These are phyloP conservation scores for Leishmania martiniquensis DNA, from an alignment of 208 protist genomes.

Conservation along the genomic window DNA sequence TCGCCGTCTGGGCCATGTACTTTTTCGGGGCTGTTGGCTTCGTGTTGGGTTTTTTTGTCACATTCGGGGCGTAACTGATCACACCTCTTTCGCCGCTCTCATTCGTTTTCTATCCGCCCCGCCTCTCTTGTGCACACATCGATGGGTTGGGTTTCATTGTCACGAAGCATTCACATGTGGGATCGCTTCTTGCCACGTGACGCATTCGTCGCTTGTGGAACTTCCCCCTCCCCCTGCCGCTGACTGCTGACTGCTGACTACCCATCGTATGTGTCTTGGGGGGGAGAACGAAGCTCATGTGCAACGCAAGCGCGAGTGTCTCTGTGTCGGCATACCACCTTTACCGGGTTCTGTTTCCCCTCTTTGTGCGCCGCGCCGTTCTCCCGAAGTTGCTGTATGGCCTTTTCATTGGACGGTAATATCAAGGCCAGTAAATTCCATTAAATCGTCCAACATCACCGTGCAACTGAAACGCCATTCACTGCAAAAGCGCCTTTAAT, in stretches of 20 bases:
- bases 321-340: background rate
- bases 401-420: background rate
- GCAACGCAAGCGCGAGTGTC: background rate
- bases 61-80: conserved; percentile 5
- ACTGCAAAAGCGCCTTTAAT: background rate
- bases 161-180: no score
- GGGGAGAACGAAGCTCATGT: no score
- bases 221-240: no score
- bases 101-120: background rate
- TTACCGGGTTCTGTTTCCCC: background rate
- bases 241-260: no score
- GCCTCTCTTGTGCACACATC: background rate
- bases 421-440: background rate
- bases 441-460: background rate
- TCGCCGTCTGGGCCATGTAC: conserved; percentile 48
- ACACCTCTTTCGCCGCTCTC: background rate
- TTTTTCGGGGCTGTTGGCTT: conserved; percentile 47
- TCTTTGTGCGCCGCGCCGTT: background rate
- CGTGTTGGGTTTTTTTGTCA: conserved; percentile 41
- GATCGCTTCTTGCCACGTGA: no score
- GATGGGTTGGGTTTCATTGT: no score
- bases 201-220: no score
- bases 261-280: no score
- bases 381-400: background rate
- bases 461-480: background rate